Evolutionary conservation across 2,329 filamentous ascomycete species (phyloP).

Genomic region (Fusarium hainanense): DNA sequence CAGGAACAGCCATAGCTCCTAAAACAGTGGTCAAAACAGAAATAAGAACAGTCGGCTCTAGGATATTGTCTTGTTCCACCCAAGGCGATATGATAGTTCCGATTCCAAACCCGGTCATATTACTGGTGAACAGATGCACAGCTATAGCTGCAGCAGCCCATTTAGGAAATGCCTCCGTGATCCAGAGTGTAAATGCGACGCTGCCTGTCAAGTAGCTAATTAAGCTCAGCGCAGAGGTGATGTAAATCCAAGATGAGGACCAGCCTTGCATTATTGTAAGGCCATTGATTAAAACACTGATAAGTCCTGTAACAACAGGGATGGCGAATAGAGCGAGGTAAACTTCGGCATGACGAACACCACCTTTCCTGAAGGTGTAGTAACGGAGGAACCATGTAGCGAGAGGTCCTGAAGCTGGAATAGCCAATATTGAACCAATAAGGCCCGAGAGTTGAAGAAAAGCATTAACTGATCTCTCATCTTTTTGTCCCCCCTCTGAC

Average conservation of each 20-base stretch:
- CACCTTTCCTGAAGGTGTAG: conserved; percentile 13
- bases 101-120: conserved; percentile 28
- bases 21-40: conserved; percentile 4
- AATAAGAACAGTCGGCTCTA: conserved; percentile 25
- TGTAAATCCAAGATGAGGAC: conserved; percentile 9
- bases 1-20: conserved; percentile 29
- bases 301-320: neutral
- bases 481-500: fast-evolving
- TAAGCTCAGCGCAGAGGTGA: conserved; percentile 20
- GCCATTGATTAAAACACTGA: conserved; percentile 20
- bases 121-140: conserved; percentile 24
- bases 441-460: conserved; percentile 9
- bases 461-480: neutral
- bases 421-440: conserved; percentile 5
- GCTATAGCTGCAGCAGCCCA: conserved; percentile 29
- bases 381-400: conserved; percentile 27
- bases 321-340: conserved; percentile 19
- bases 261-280: conserved; percentile 12
- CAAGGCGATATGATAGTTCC: conserved; percentile 17
- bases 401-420: conserved; percentile 21
- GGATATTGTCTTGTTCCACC: neutral
- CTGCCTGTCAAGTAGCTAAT: conserved; percentile 30
- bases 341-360: conserved; percentile 31
- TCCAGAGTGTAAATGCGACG: conserved; percentile 36
- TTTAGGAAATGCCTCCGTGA: conserved; percentile 31